These are phyloP conservation scores for Cairneyella variabilis DNA, from an alignment of 495 filamentous ascomycete species.

Conservation along the genomic window DNA sequence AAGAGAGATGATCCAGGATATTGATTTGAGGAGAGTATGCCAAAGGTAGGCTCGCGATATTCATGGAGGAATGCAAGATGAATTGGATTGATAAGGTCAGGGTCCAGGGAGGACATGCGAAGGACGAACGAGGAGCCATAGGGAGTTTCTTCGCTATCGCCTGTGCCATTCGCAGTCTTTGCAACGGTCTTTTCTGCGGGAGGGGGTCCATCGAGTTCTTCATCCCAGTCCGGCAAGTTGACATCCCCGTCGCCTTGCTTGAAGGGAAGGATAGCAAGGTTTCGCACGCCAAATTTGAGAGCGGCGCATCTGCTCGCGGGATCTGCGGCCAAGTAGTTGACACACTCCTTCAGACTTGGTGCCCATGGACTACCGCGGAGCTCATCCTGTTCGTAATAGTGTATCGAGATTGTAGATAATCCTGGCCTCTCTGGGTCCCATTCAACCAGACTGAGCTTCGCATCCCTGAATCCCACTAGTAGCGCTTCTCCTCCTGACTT, in stretches of 20 bases:
- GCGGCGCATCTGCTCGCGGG: conserved; percentile 89
- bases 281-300: conserved; percentile 83
- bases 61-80: conserved; percentile 93
- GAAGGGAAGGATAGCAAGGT: conserved; percentile 92
- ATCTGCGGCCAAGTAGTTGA: conserved; percentile 80
- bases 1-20: conserved; percentile 69
- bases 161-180: conserved; percentile 48
- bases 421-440: conserved; percentile 81
- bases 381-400: conserved; percentile 96
- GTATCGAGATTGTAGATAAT: conserved; percentile 85
- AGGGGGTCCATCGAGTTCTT: conserved; percentile 62
- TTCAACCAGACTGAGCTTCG: conserved; percentile 87
- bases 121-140: conserved; percentile 91
- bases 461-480: conserved; percentile 79
- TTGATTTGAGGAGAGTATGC: conserved; percentile 75
- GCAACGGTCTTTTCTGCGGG: conserved; percentile 39
- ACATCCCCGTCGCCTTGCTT: conserved; percentile 86
- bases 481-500: conserved; percentile 84
- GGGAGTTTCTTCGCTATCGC: conserved; percentile 60
- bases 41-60: conserved; percentile 96
- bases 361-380: conserved; percentile 71
- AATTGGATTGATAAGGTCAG: conserved; percentile 78
- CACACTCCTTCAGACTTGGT: conserved; percentile 60
- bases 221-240: conserved; percentile 81
- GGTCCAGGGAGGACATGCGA: conserved; percentile 80